Evolutionary conservation across 768 basidiomycete genomes (phyloP).

Genomic region (Chalciporus sphaerocephalus): DNA sequence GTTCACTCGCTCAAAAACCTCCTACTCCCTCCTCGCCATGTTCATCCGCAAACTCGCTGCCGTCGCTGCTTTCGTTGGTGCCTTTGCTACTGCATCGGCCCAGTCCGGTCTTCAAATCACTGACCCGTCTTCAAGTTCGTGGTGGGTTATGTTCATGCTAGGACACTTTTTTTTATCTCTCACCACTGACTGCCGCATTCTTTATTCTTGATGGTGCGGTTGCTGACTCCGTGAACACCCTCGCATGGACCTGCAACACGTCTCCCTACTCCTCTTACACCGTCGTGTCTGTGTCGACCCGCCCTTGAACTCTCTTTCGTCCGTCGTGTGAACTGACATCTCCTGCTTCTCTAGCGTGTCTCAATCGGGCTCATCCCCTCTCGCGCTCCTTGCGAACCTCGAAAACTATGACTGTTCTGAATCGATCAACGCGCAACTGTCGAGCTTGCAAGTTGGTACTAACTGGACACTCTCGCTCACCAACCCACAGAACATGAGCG

Average conservation of each 20-base stretch:
- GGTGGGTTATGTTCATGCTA: constrained; percentile 59
- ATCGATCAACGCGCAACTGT: constrained; percentile 44
- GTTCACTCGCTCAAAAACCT: constrained; percentile 5
- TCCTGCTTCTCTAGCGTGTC: constrained; percentile 34
- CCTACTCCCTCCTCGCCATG: constrained; percentile 22
- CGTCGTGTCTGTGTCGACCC: constrained; percentile 33
- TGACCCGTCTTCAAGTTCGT: constrained; percentile 41
- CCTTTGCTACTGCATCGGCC: constrained; percentile 34
- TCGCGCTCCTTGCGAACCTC: constrained; percentile 43
- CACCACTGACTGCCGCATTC: background rate
- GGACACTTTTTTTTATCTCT: background rate
- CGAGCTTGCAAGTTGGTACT: constrained; percentile 36
- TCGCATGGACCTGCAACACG: constrained; percentile 54
- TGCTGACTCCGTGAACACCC: constrained; percentile 49
- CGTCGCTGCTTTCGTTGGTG: constrained; percentile 36
- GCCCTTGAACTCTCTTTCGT: background rate
- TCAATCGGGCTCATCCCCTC: constrained; percentile 41
- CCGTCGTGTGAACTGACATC: constrained; percentile 10
- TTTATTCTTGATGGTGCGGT: constrained; percentile 36
- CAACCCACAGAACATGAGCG: constrained; percentile 44
- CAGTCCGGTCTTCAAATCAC: constrained; percentile 38
- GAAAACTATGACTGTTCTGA: constrained; percentile 59
- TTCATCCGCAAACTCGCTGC: constrained; percentile 31
- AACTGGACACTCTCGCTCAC: constrained; percentile 52
- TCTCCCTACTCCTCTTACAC: constrained; percentile 42